Percentiles rank a stretch among this genome's conserved stretches.
Conservation (phyloP, 495 filamentous ascomycete genomes). For the Podospora pseudoanserina region DNA sequence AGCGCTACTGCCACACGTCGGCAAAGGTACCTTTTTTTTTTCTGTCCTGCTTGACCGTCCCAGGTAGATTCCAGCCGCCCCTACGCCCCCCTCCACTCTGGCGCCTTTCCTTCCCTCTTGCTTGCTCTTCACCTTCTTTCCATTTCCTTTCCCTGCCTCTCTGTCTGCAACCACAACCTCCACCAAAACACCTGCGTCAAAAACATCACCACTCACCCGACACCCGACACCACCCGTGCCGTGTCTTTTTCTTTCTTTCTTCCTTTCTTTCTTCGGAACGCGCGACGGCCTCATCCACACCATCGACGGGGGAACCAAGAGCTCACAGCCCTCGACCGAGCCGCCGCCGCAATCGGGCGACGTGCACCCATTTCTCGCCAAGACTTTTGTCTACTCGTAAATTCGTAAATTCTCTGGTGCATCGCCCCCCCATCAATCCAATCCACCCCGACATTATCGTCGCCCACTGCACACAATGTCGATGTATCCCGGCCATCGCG, state of each 20-base stretch:
- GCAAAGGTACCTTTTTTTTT: constrained; percentile 21
- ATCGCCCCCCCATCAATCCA: constrained; percentile 1
- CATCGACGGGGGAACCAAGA: background rate
- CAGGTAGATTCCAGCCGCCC: constrained; percentile 20
- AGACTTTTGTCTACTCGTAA: constrained; percentile 2
- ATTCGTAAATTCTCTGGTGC: constrained; percentile 4
- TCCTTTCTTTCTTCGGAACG: background rate
- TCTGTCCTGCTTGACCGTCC: constrained; percentile 21
- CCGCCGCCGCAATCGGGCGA: constrained; percentile 7
- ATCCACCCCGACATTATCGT: background rate
- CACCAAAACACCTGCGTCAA: background rate
- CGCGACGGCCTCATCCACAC: background rate
- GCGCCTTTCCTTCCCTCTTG: background rate
- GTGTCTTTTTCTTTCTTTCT: background rate
- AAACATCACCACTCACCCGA: background rate
- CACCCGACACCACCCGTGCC: background rate
- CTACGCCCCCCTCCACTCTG: constrained; percentile 13
- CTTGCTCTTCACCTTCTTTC: constrained; percentile 10
- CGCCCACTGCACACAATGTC: constrained; percentile 43
- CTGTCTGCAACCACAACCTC: constrained; percentile 6
- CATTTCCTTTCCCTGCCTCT: constrained; percentile 15
- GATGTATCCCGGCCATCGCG: constrained; percentile 91
- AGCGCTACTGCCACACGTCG: constrained; percentile 17
- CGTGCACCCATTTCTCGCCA: constrained; percentile 19
- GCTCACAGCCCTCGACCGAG: background rate